phyloP scores from a whole-genome alignment of 345 rosid genomes.

The Gossypium thurberi region DNA sequence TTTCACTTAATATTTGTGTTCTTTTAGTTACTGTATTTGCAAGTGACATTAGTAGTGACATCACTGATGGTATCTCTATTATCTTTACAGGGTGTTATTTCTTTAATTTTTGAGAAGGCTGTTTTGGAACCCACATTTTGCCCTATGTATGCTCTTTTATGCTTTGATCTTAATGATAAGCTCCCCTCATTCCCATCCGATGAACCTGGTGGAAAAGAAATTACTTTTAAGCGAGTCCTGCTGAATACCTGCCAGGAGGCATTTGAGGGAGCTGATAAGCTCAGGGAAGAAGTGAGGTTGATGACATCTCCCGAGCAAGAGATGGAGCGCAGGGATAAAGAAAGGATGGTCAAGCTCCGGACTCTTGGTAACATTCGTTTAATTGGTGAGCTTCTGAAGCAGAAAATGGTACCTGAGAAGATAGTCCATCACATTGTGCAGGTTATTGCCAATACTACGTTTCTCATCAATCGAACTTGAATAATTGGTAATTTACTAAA shows the following conservation, averaged over 20 bases:
- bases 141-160: conserved; percentile 84
- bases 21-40: background rate
- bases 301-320: conserved; percentile 79
- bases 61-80: background rate
- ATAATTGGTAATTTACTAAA: background rate
- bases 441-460: conserved; percentile 30
- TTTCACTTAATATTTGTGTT: background rate
- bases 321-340: conserved; percentile 78
- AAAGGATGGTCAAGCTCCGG: conserved; percentile 68
- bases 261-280: conserved; percentile 79
- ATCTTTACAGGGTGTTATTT: conserved; percentile 66
- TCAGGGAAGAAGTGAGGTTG: conserved; percentile 70
- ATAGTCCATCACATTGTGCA: conserved; percentile 86
- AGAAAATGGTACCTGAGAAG: conserved; percentile 91
- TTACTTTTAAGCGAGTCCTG: conserved; percentile 81
- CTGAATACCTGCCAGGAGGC: conserved; percentile 88
- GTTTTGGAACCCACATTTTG: conserved; percentile 92
- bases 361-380: conserved; percentile 86
- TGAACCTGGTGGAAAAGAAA: conserved; percentile 73
- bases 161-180: conserved; percentile 70
- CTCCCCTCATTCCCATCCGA: conserved; percentile 87
- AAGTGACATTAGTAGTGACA: background rate
- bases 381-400: conserved; percentile 94
- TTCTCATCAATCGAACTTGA: background rate
- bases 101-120: conserved; percentile 86